Base-by-base conservation (phyloP, 2,329 filamentous ascomycete genomes). In the Xenosphaeropsis pyriputrescens region DNA sequence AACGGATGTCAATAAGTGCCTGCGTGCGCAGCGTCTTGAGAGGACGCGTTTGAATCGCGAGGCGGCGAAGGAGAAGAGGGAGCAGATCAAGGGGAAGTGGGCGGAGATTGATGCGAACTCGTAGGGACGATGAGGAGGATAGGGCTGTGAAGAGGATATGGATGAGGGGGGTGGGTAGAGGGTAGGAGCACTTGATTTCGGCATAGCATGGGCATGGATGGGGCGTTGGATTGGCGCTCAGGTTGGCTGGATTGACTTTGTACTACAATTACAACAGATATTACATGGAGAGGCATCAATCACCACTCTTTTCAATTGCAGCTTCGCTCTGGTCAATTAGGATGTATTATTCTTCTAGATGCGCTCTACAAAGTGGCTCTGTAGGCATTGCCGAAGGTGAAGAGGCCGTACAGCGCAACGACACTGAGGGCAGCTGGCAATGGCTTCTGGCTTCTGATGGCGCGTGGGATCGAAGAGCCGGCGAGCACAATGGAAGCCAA, bases 401-500 rank as follows among this genome's bases (percentile, higher is more conserved):
- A 68, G 48, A 93, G 55, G 13, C 89, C 89, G 57, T 84, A 85
- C 8, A 76, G 64, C 12, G 89, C 85, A 52, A 96, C 55, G 35
- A 86, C 53, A 53, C 84, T 89, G 53, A 98, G 63, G 9, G 79
- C 74, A 39, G 82, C 68, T 1, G 91, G 89, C 37, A 98, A 72
- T 1, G 85, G 83, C 70, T 96, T 98, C 49, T 71, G 68, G 32
- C 78, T 72, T 57, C 77, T 84, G 52, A 98, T 76, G 4, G 86
- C 91, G 37, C 91, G 72, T 11, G 91, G 91, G 42, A 96, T 79
- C 2, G 84, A 81, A 32, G 82, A 82, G 15, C 85, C 86, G 32
- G 71, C 89, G 29, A 98, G 70, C 18, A 96, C 63, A n/a, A 85
- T 52, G 1, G 85, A 93, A 4, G 91, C 91, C 32, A 95, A 67